These are phyloP conservation scores for Beauveria sp. DNA, from an alignment of 2,329 filamentous ascomycete genomes.

Conservation along the genomic window DNA sequence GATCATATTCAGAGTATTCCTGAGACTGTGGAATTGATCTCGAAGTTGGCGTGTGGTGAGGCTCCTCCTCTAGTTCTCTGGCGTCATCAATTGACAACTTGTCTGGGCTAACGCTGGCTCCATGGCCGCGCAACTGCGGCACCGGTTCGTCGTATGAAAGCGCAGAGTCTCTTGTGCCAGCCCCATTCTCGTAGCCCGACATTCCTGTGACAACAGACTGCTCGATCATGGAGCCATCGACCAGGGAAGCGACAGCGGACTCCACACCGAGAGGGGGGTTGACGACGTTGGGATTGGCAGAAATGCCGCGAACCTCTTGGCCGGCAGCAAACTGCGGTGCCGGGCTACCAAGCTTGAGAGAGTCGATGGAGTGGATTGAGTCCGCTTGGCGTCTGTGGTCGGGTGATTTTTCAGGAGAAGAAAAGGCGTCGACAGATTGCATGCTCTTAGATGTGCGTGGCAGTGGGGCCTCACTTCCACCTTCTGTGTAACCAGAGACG, in stretches of 20 bases:
- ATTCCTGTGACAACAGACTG: conserved; percentile 61
- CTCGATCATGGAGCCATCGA: conserved; percentile 63
- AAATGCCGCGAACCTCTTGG: conserved; percentile 63
- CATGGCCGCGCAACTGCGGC: conserved; percentile 25
- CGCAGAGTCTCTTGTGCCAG: conserved; percentile 28
- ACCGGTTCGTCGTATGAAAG: conserved; percentile 23
- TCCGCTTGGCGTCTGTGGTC: conserved; percentile 26
- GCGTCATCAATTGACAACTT: conserved; percentile 35
- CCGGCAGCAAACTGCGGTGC: conserved; percentile 53
- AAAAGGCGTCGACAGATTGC: conserved; percentile 44
- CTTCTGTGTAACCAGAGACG: conserved; percentile 76
- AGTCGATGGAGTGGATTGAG: conserved; percentile 27
- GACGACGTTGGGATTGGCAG: conserved; percentile 68
- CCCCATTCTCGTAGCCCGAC: conserved; percentile 42
- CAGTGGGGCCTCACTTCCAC: conserved; percentile 49
- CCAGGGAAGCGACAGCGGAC: conserved; percentile 82
- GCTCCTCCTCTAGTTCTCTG: conserved; percentile 32
- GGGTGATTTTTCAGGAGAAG: conserved; percentile 53
- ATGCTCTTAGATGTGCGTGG: conserved; percentile 51
- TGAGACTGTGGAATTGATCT: conserved; percentile 33
- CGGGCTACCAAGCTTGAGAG: conserved; percentile 14
- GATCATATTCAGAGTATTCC: conserved; percentile 48
- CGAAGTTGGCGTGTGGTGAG: conserved; percentile 31
- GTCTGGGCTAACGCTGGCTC: conserved; percentile 31
- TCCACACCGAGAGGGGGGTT: conserved; percentile 70